Evolutionary conservation across 1,139 yeast species (phyloP), one percentile per base, ranked within the genome.

Genomic region (Kazachstania sp.): DNA sequence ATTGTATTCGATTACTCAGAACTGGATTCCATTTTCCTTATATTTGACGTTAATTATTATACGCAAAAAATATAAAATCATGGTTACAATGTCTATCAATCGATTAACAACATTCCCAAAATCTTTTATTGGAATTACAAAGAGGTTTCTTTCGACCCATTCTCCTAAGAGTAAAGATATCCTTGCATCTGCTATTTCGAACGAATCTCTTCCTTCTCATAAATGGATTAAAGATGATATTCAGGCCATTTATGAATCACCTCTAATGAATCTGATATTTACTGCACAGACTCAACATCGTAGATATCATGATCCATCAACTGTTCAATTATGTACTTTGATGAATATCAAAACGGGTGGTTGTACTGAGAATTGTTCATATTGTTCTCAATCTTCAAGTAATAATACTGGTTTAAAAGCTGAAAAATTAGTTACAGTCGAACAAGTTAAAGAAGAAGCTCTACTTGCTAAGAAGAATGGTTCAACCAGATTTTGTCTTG

Each of bases 321-420:
- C 83, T 59, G 81, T 84, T 28, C 95, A 84, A 63, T 71, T 84
- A 44, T 84, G 95, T 64, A 83, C 92, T 1, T 71, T 84, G 50
- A 73, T 83, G 66, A 81, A 81, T 49, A 83, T 84, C 61, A 84
- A 84, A 58, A 76, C 85, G 0, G 94, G 94, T 43, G 94, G 94
- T 0, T 84, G 94, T 59, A 73, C 86, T 2, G 94, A 84, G 57
- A 90, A 84, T 59, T 84, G 95, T 63, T 80, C 79, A 57, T 85
- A 85, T 64, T 84, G 94, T 67, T 81, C 92, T 0, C 94, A 84
- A 59, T 81, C 90, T 2, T 70, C 79, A 2, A 70, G 85, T 29
- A 75, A 84, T 64, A 73, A 76, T 48, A 83, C 94, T 5, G 90
- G 86, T 2, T 68, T 81, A 19, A 71, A 80, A 54, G 88, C 92